These are phyloP conservation scores for Fusarium newnesense DNA, from an alignment of 2,329 filamentous ascomycete genomes.

Conservation along the genomic window DNA sequence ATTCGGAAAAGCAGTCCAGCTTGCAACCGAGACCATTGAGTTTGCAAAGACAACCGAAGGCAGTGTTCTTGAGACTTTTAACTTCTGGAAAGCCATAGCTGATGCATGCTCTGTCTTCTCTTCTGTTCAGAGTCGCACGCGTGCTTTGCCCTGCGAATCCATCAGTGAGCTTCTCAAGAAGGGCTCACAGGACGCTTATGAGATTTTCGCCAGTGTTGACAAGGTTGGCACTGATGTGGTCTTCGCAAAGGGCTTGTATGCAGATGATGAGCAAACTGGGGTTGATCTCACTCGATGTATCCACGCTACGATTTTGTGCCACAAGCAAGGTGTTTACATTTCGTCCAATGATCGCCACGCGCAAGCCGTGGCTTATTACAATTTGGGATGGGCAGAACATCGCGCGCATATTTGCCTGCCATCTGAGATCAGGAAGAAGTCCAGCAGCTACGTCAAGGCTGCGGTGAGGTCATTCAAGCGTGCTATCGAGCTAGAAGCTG, in stretches of 20 bases:
- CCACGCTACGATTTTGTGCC: conserved; percentile 80
- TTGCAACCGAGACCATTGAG: conserved; percentile 74
- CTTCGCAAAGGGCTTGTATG: conserved; percentile 56
- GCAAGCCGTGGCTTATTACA: conserved; percentile 96
- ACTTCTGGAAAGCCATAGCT: conserved; percentile 92
- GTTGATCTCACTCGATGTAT: conserved; percentile 69
- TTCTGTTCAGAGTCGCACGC: conserved; percentile 74
- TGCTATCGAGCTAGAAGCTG: conserved; percentile 93
- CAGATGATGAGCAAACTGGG: conserved; percentile 59
- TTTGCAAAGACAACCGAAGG: conserved; percentile 72
- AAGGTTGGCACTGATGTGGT: conserved; percentile 61
- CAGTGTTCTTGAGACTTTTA: conserved; percentile 78
- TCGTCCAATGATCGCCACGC: conserved; percentile 82
- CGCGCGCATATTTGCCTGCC: conserved; percentile 77
- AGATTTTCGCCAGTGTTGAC: conserved; percentile 76
- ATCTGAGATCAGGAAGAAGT: conserved; percentile 62
- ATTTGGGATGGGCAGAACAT: conserved; percentile 93
- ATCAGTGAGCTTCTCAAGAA: conserved; percentile 69
- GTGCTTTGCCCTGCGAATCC: conserved; percentile 68
- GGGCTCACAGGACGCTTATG: conserved; percentile 65
- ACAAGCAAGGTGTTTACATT: conserved; percentile 84
- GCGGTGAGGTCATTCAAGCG: conserved; percentile 93
- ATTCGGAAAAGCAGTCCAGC: conserved; percentile 82
- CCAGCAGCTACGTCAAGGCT: conserved; percentile 78
- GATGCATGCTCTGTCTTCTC: conserved; percentile 90